A percentile compares a stretch with the other conserved stretches of the same genome.
Evolutionary conservation across 352 stramenopile species (phyloP).

Genomic region (Phytophthora europaea): DNA sequence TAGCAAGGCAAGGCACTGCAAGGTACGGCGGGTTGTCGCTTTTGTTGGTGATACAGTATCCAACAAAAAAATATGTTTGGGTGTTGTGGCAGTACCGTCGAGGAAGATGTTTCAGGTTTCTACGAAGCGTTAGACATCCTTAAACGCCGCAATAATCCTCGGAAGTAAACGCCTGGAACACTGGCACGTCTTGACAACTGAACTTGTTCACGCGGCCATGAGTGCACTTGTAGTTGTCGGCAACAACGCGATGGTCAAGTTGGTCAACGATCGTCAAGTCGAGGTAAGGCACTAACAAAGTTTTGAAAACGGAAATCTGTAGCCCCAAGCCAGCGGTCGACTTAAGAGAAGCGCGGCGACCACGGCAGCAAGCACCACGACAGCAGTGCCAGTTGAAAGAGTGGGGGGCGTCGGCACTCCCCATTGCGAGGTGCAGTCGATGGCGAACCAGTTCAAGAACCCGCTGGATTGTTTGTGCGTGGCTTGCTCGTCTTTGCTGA

Average conservation of each 20-base stretch:
- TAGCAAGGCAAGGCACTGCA: constrained; percentile 38
- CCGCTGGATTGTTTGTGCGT: background rate
- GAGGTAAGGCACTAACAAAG: too few relatives aligned
- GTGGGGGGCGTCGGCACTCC: constrained; percentile 1
- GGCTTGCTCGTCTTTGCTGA: constrained; percentile 19
- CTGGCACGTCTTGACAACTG: background rate
- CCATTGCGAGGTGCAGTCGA: constrained; percentile 20
- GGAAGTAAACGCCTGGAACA: constrained; percentile 24
- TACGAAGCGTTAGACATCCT: constrained; percentile 84
- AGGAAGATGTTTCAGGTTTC: constrained; percentile 81
- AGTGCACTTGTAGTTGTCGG: too few relatives aligned
- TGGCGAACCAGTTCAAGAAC: constrained; percentile 6
- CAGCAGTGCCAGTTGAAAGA: constrained; percentile 20
- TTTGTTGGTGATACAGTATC: background rate
- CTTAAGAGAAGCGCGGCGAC: constrained; percentile 34
- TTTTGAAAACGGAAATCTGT: too few relatives aligned
- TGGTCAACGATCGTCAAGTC: too few relatives aligned
- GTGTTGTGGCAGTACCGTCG: constrained; percentile 54
- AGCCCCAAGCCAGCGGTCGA: too few relatives aligned
- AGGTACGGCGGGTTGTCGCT: constrained; percentile 33
- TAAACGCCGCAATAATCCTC: constrained; percentile 60
- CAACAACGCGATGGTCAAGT: too few relatives aligned
- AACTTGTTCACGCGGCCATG: too few relatives aligned
- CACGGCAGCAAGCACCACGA: constrained; percentile 23
- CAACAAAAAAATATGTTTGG: background rate